These are phyloP conservation scores for Blumeria hordei DNA, from an alignment of 2,329 filamentous ascomycete genomes.

Conservation along the genomic window DNA sequence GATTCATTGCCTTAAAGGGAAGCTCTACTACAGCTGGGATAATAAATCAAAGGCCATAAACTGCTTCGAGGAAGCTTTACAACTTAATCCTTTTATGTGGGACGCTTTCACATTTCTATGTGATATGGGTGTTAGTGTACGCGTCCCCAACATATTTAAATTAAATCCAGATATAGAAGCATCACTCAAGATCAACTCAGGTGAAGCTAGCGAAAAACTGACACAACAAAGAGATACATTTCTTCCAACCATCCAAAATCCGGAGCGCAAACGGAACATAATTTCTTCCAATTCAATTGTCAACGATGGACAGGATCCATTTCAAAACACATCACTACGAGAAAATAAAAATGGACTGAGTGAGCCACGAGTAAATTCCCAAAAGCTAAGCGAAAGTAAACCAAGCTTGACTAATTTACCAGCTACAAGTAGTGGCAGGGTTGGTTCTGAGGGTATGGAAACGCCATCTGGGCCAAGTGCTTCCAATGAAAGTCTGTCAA, in stretches of 20 bases:
- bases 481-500: slow-evolving; percentile 15
- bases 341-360: slow-evolving; percentile 13
- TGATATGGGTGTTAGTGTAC: slow-evolving; percentile 62
- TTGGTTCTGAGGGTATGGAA: slow-evolving; percentile 32
- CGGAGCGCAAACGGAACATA: slow-evolving; percentile 10
- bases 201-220: slow-evolving; percentile 6
- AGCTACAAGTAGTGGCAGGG: slow-evolving; percentile 11
- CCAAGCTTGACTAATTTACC: slow-evolving; percentile 15
- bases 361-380: slow-evolving; percentile 12
- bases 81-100: slow-evolving; percentile 91
- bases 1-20: slow-evolving; percentile 63
- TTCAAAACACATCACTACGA: slow-evolving; percentile 13
- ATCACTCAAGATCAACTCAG: slow-evolving; percentile 17
- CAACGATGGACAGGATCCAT: slow-evolving; percentile 14
- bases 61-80: slow-evolving; percentile 72
- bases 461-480: slow-evolving; percentile 31
- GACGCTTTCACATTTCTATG: slow-evolving; percentile 80
- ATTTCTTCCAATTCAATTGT: slow-evolving; percentile 8
- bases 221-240: slow-evolving; percentile 7
- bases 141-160: slow-evolving; percentile 70
- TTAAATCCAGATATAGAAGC: slow-evolving; percentile 38
- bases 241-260: slow-evolving; percentile 6
- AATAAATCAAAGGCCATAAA: slow-evolving; percentile 62
- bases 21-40: slow-evolving; percentile 63
- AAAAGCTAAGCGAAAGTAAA: slow-evolving; percentile 16